phyloP scores from a whole-genome alignment of 371 early-diverging fungal genomes.

The Saksenaea oblongispora region DNA sequence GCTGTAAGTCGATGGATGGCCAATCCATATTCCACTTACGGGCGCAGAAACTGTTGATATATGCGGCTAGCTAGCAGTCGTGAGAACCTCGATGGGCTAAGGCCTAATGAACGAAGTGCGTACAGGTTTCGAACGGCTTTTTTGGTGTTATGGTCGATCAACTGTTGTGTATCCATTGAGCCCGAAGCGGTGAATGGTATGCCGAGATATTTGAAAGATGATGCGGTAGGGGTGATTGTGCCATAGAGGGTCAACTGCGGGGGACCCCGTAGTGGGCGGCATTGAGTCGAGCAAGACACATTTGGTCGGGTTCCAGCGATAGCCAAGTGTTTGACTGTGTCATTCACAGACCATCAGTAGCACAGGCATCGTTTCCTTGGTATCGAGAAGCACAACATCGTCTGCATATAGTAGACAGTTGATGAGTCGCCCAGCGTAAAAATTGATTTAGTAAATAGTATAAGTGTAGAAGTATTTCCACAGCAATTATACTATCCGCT shows the following conservation, averaged over 20 bases:
- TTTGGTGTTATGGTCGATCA: not conserved
- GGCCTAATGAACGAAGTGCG: not conserved
- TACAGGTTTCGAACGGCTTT: conserved; percentile 3
- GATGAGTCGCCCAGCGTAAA: too few species aligned
- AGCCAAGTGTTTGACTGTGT: conserved; percentile 8
- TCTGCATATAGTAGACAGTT: too few species aligned
- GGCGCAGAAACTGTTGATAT: conserved; percentile 4
- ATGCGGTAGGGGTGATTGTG: not conserved
- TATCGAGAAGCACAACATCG: conserved; percentile 10
- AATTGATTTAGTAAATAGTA: too few species aligned
- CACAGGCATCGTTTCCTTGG: not conserved
- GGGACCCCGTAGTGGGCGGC: too few species aligned
- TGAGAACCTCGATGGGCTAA: too few species aligned
- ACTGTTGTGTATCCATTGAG: not conserved
- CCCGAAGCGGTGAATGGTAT: too few species aligned
- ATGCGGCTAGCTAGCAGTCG: conserved; percentile 6
- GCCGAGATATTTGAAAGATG: conserved; percentile 13
- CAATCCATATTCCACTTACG: not conserved
- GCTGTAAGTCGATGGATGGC: too few species aligned
- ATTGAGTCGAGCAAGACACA: too few species aligned
- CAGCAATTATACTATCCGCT: too few species aligned
- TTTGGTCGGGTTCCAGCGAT: conserved; percentile 26
- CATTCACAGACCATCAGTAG: conserved; percentile 2
- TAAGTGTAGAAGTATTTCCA: too few species aligned
- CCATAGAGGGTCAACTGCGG: conserved; percentile 8